Evolutionary conservation across 2,329 filamentous ascomycete genomes (phyloP), one percentile per base, ranked within the genome.

Genomic region (Pyricularia sp.): DNA sequence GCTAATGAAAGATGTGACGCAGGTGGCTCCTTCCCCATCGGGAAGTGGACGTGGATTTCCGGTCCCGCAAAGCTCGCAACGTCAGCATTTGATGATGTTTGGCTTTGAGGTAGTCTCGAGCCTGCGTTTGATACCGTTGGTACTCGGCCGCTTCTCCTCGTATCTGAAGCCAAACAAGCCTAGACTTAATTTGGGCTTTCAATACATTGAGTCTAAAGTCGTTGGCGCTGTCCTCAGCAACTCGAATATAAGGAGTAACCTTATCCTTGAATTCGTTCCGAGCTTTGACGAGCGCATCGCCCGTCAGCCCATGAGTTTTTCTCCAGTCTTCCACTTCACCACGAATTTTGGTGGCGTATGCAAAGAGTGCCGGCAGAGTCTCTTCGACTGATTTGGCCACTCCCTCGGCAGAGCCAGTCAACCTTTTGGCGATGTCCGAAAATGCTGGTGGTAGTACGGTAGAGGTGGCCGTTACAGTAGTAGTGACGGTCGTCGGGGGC

Each of bases 121-220:
- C 66, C n/a, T 26, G 71, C 66, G 79, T 78, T 11, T 85, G 86
- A 71, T 85, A 85, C 67, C 74, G 76, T 69, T 81, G 78, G 70
- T 85, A 86, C 69, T 80, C 79, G 3, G 77, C 79, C 2, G 73
- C 75, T 72, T 82, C 83, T 25, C 84, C 84, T 67, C 81, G 84
- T 36, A 86, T 66, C 74, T 81, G 84, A 66, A 89, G 77, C 85
- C 85, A 88, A 78, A 83, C 81, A 36, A 88, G 79, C 75, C 83
- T 86, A 17, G 86, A 86, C 63, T 78, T 79, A 30, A 89, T 78
- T 73, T 87, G 86, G 17, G 86, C 72, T 70, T 80, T 82, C 25
- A 82, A 72, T 4, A 81, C 78, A 7, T 76, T 73, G 0, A 81
- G 80, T 69, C 81, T 80, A 76, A 79, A 77, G 69, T 81, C 79